A percentile compares a stretch with the other conserved stretches of the same genome.
These are phyloP conservation scores for Monosporozyma aerobia DNA, from an alignment of 805 yeast species.

Conservation along the genomic window DNA sequence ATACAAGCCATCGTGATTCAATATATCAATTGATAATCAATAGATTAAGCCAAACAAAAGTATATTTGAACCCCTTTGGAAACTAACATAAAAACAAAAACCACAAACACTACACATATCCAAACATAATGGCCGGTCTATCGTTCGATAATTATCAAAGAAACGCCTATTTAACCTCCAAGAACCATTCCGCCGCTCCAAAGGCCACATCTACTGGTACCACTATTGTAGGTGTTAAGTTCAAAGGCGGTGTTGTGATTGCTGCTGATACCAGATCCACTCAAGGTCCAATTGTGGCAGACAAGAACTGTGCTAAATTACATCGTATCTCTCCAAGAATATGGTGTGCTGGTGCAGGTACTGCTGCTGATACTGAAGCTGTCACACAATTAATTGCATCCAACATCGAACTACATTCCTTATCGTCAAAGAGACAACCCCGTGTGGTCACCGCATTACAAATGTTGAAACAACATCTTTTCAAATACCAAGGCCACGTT, in stretches of 20 bases:
- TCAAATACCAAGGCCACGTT: conserved; percentile 93
- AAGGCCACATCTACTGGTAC: conserved; percentile 97
- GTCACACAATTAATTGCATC: conserved; percentile 90
- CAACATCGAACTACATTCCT: conserved; percentile 80
- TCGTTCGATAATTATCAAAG: conserved; percentile 91
- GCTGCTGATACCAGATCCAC: conserved; percentile 99
- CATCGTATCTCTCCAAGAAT: conserved; percentile 83
- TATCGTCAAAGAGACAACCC: conserved; percentile 78
- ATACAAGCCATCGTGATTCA: neutral
- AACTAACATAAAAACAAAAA: neutral
- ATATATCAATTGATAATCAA: neutral
- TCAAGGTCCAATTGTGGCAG: conserved; percentile 92
- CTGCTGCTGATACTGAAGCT: conserved; percentile 99
- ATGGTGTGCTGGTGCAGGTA: conserved; percentile 99
- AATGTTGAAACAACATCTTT: conserved; percentile 87
- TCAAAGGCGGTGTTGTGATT: conserved; percentile 87
- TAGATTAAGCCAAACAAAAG: neutral
- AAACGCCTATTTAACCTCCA: conserved; percentile 61
- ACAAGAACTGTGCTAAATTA: conserved; percentile 92
- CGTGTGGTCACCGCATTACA: conserved; percentile 91
- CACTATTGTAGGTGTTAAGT: conserved; percentile 95
- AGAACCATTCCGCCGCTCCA: conserved; percentile 64
- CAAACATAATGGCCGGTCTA: conserved; percentile 64
- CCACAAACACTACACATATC: neutral
- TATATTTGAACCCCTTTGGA: neutral